Conservation (phyloP, 371 early-diverging fungal genomes). For the Syncephalis fuscata region DNA sequence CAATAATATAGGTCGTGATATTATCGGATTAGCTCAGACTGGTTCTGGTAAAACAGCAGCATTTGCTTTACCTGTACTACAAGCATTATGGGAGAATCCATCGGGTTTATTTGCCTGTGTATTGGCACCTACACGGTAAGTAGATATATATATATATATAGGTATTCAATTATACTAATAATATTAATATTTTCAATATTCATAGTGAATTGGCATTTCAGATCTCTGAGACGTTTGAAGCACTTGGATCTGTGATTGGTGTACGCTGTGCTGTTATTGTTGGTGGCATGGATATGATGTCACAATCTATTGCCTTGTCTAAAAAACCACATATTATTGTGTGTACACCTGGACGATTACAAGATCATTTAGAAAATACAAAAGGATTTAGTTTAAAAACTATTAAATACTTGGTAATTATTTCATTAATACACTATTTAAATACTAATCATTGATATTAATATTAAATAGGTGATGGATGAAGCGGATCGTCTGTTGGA, state of each 20-base stretch:
- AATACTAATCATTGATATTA: too few species aligned
- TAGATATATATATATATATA: not conserved
- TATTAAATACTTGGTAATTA: constrained; percentile 61
- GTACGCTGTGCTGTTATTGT: constrained; percentile 89
- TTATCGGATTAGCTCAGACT: constrained; percentile 95
- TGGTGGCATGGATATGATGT: constrained; percentile 97
- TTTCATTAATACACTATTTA: constrained; percentile 7
- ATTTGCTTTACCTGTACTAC: constrained; percentile 91
- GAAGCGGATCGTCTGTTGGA: constrained; percentile 97
- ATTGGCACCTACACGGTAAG: constrained; percentile 91
- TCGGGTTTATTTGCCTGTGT: constrained; percentile 86
- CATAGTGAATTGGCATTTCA: constrained; percentile 90
- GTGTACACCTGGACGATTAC: constrained; percentile 95
- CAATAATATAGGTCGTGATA: constrained; percentile 43
- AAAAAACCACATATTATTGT: constrained; percentile 93
- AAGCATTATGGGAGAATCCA: constrained; percentile 79
- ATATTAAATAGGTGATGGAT: constrained; percentile 55
- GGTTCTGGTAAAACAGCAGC: constrained; percentile 98
- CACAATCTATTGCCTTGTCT: constrained; percentile 82
- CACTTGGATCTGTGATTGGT: constrained; percentile 81
- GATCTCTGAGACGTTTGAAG: constrained; percentile 85
- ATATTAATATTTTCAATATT: not conserved
- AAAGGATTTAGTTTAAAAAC: constrained; percentile 79
- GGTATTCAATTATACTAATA: too few species aligned
- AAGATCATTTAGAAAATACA: constrained; percentile 96